Percentiles rank a stretch among this genome's conserved stretches.
These are phyloP conservation scores for Setaria italica DNA, from an alignment of 202 grass and related monocot species.

Conservation along the genomic window DNA sequence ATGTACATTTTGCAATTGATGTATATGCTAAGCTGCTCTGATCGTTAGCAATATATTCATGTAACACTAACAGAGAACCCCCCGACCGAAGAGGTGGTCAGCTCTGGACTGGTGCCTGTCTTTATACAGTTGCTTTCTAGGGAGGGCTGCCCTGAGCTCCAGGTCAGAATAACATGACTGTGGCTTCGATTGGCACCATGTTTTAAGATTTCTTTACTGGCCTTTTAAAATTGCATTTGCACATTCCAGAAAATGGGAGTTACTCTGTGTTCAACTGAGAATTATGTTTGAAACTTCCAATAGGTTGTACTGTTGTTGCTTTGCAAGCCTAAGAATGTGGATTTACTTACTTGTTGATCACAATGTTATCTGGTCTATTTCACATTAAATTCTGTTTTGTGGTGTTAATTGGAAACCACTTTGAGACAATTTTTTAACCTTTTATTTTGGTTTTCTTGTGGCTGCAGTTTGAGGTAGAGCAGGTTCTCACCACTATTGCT, in stretches of 20 bases:
- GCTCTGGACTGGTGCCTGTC: slow-evolving; percentile 55
- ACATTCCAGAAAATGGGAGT: slow-evolving; percentile 6
- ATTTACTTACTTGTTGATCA: not conserved
- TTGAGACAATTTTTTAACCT: not conserved
- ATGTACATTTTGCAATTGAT: not conserved
- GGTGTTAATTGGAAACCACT: not conserved
- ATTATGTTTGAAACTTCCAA: not conserved
- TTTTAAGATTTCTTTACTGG: not conserved
- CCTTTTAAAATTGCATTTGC: not conserved
- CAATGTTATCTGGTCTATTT: not conserved
- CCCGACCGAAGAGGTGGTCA: slow-evolving; percentile 68
- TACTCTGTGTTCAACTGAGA: not conserved
- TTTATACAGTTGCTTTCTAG: slow-evolving; percentile 67
- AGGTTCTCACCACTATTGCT: slow-evolving; percentile 69
- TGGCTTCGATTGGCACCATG: not conserved
- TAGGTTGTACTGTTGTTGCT: not conserved
- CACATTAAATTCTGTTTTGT: not conserved
- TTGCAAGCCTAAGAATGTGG: not conserved
- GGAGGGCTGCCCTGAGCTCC: slow-evolving; percentile 69
- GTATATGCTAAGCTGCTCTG: not conserved
- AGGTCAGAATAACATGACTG: slow-evolving; percentile 45
- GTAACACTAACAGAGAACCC: slow-evolving; percentile 42
- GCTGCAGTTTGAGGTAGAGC: slow-evolving; percentile 69
- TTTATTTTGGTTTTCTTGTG: slow-evolving; percentile 5
- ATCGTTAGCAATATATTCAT: not conserved